phyloP scores from a whole-genome alignment of 345 rosid genomes.

The Hibiscus syriacus region DNA sequence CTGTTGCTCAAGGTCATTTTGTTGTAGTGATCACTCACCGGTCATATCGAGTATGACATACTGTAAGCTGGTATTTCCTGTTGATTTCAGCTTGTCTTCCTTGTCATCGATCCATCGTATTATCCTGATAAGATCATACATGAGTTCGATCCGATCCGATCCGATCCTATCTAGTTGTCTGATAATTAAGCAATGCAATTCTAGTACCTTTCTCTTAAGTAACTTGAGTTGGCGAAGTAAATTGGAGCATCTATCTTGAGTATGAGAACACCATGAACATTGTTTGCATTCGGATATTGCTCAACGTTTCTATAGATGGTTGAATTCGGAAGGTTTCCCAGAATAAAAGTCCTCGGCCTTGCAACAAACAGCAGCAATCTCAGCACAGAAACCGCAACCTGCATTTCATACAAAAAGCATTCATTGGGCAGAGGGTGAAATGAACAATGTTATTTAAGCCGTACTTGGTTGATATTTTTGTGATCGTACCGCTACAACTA shows the following conservation, averaged over 20 bases:
- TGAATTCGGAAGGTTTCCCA: slow-evolving; percentile 64
- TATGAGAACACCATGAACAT: slow-evolving; percentile 50
- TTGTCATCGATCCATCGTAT: slow-evolving; percentile 77
- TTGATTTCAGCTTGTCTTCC: slow-evolving; percentile 52
- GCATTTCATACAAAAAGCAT: too few relatives aligned
- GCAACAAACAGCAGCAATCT: slow-evolving; percentile 72
- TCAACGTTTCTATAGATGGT: slow-evolving; percentile 53
- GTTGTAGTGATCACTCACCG: too few relatives aligned
- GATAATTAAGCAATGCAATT: background rate
- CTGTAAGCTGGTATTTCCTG: slow-evolving; percentile 43
- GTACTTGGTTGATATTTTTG: too few relatives aligned
- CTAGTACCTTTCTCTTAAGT: slow-evolving; percentile 76
- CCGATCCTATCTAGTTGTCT: background rate
- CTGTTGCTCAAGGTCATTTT: too few relatives aligned
- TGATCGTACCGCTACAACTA: slow-evolving; percentile 65
- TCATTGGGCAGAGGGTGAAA: too few relatives aligned
- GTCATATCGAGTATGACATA: slow-evolving; percentile 69
- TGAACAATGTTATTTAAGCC: too few relatives aligned
- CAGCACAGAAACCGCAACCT: slow-evolving; percentile 59
- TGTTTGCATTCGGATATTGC: slow-evolving; percentile 56
- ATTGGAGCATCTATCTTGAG: slow-evolving; percentile 83
- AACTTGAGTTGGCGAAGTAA: slow-evolving; percentile 77
- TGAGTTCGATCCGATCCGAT: background rate
- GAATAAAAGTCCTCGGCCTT: slow-evolving; percentile 60
- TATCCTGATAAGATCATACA: slow-evolving; percentile 32